Base-by-base conservation (phyloP, 306 rosid species). In the Corylus americana region DNA sequence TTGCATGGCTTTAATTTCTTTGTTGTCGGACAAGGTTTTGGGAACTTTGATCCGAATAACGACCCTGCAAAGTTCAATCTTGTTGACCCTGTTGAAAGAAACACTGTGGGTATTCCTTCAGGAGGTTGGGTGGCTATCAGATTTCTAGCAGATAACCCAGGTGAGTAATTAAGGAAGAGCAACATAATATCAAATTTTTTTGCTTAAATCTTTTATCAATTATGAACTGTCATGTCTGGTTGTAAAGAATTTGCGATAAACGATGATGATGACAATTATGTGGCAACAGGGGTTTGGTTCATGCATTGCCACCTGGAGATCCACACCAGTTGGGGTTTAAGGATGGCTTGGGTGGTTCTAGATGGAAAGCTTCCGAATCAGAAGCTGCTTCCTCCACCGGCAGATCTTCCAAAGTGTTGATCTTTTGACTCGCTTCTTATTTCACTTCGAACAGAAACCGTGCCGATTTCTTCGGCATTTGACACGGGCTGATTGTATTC, bases 1-100 rank as follows among this genome's bases (percentile, higher is more conserved):
- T n/a, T 64, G 70, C 70, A 64, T 64, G 70, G 70, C 11, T 64
- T 64, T 64, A 64, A 64, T 64, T 64, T 64, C 22, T 64, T 64
- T 64, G 22, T 64, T 64, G 70, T 64, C 13, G 48, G 70, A 22
- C 47, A 64, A 31, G 70, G 70, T 7, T 64, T 64, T 64, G 70
- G 70, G 31, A 64, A 64, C 18, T 64, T 16, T 35, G 70, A 64
- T 35, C 20, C 45, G n/a, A 64, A 35, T 35, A 64, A 64, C 11
- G 70, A 64, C 70, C 48, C 70, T 7, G n/a, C 22, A 6, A 35
- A 64, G 11, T 64, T 64, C 42, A 64, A 64, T 64, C 70, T 64
- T 64, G 48, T 6, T 64, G 70, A 64, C 3, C 70, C 70, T 14
- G 18, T 1, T 3, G 70, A 64, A 64, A 64, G 70, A 64, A 64